Conservation (phyloP, 2,329 filamentous ascomycete species). For the Sporothrix dimorphospora region DNA sequence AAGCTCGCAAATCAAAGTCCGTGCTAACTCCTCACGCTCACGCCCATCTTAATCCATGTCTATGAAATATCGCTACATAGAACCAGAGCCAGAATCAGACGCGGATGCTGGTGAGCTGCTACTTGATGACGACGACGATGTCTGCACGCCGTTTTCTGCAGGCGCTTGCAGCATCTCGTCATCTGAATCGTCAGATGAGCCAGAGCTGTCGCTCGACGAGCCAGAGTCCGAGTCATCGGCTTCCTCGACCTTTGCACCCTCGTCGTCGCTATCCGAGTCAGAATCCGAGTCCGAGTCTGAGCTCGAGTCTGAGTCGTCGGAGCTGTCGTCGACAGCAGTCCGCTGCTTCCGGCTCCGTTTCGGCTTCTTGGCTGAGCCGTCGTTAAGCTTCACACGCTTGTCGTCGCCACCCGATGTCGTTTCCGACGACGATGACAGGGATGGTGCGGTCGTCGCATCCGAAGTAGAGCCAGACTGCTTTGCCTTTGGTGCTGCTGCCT, state of each 20-base stretch:
- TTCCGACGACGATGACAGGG: neutral
- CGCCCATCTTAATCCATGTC: neutral
- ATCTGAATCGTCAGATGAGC: slow-evolving; percentile 22
- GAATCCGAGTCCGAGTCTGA: slow-evolving; percentile 38
- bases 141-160: slow-evolving; percentile 36
- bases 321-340: slow-evolving; percentile 49
- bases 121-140: slow-evolving; percentile 45
- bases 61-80: neutral
- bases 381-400: slow-evolving; percentile 50
- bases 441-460: slow-evolving; percentile 27
- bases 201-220: slow-evolving; percentile 24
- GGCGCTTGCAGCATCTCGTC: slow-evolving; percentile 24
- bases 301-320: slow-evolving; percentile 40
- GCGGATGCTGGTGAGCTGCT: slow-evolving; percentile 25
- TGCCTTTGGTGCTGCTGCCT: slow-evolving; percentile 34
- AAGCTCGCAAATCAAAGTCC: no score
- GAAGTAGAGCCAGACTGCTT: slow-evolving; percentile 25
- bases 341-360: slow-evolving; percentile 58
- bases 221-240: slow-evolving; percentile 34
- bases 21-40: no score
- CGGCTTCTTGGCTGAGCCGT: slow-evolving; percentile 47
- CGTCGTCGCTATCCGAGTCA: slow-evolving; percentile 33
- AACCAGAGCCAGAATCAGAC: slow-evolving; percentile 27
- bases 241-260: neutral
- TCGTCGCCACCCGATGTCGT: slow-evolving; percentile 33